Evolutionary conservation across 768 basidiomycete species (phyloP).

Genomic region (Trichaptum fuscoviolaceum): DNA sequence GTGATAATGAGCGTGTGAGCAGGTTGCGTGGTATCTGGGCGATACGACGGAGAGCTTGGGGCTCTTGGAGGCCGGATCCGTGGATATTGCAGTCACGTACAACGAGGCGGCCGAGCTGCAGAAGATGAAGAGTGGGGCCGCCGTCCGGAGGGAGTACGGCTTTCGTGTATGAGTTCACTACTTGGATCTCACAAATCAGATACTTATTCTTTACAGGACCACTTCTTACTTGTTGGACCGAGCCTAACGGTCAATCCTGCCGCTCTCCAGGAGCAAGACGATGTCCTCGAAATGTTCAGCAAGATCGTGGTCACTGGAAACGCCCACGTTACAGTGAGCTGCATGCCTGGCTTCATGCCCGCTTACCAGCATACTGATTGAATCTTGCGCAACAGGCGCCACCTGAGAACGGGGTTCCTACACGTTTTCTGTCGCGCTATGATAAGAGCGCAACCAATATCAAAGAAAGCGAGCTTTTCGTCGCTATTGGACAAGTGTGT

Average conservation of each 20-base stretch:
- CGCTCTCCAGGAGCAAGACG: slow-evolving; percentile 26
- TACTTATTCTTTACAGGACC: slow-evolving; percentile 30
- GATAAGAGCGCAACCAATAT: slow-evolving; percentile 59
- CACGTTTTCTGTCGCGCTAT: slow-evolving; percentile 49
- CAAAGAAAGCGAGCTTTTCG: slow-evolving; percentile 47
- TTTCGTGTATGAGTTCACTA: slow-evolving; percentile 34
- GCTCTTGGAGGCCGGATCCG: slow-evolving; percentile 33
- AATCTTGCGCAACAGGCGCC: background rate
- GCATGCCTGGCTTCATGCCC: background rate
- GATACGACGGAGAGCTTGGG: slow-evolving; percentile 49
- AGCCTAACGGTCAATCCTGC: slow-evolving; percentile 36
- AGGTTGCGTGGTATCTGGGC: slow-evolving; percentile 55
- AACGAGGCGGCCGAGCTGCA: slow-evolving; percentile 45
- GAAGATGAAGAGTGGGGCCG: slow-evolving; percentile 24
- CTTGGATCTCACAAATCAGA: background rate
- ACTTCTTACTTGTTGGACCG: slow-evolving; percentile 48
- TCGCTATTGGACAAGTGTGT: slow-evolving; percentile 42
- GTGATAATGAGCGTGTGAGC: too few species aligned
- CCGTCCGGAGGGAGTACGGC: slow-evolving; percentile 33
- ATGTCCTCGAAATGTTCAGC: slow-evolving; percentile 39
- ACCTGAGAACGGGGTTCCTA: slow-evolving; percentile 24
- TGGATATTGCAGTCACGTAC: slow-evolving; percentile 50
- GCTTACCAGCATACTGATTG: background rate
- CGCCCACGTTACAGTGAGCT: slow-evolving; percentile 32
- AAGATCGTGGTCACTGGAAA: slow-evolving; percentile 43